phyloP scores from a whole-genome alignment of 2,329 filamentous ascomycete genomes.

The Cladophialophora exuberans region DNA sequence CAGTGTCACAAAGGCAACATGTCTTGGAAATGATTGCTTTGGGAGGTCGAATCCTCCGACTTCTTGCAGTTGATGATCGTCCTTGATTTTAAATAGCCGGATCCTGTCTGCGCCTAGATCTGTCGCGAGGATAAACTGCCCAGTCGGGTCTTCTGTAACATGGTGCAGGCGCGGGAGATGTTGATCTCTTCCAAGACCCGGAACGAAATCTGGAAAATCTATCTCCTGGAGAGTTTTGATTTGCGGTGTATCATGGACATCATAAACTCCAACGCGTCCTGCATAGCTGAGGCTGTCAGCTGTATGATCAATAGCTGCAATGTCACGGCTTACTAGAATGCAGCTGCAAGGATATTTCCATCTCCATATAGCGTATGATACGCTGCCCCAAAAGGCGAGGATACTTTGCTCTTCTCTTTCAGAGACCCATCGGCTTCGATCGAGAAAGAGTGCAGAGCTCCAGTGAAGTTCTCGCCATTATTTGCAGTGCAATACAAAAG shows the following conservation, averaged over 20 bases:
- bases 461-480: too few relatives aligned
- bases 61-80: background rate
- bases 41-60: background rate
- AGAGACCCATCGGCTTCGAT: too few relatives aligned
- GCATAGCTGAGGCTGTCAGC: background rate
- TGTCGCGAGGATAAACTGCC: background rate
- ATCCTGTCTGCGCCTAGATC: background rate
- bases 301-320: background rate
- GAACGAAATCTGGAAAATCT: background rate
- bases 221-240: background rate
- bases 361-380: too few relatives aligned
- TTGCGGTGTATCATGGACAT: background rate
- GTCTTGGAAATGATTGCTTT: background rate
- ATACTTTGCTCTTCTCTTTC: too few relatives aligned
- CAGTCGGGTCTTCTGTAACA: background rate
- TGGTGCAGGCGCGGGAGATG: background rate
- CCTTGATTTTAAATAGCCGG: background rate
- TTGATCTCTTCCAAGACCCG: background rate
- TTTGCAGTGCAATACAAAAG: too few relatives aligned
- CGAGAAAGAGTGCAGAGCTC: too few relatives aligned
- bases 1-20: background rate
- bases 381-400: too few relatives aligned
- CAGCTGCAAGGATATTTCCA: too few relatives aligned
- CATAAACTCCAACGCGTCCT: background rate
- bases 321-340: background rate